Evolutionary conservation across 1,284 basidiomycete species (phyloP).

Genomic region (Retiboletus flavoniger): DNA sequence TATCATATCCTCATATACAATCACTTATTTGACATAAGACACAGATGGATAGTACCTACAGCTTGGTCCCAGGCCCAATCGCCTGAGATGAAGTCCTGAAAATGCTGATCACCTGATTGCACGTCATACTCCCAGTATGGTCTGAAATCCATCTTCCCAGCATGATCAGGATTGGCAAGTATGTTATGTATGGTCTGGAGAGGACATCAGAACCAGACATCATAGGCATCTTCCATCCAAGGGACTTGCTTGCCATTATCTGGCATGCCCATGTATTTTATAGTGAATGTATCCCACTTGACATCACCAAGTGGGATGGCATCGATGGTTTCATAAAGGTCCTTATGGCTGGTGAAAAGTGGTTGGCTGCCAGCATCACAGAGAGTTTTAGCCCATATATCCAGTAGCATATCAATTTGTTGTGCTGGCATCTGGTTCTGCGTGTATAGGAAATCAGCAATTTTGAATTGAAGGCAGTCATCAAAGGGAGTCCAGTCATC

Average conservation of each 20-base stretch:
- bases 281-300: not conserved
- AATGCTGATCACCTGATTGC: too few species aligned
- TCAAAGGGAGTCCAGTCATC: slow-evolving; percentile 11
- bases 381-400: slow-evolving; percentile 24
- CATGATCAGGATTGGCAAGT: too few species aligned
- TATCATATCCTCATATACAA: too few species aligned
- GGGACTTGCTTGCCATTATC: not conserved
- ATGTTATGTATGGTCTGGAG: not conserved
- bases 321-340: not conserved
- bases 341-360: not conserved
- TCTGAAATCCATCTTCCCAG: slow-evolving; percentile 28
- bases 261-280: not conserved
- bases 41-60: not conserved
- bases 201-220: too few species aligned
- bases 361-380: not conserved
- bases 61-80: slow-evolving; percentile 37
- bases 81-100: too few species aligned
- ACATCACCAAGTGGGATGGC: not conserved
- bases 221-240: not conserved
- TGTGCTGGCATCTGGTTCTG: slow-evolving; percentile 25
- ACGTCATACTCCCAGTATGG: slow-evolving; percentile 12
- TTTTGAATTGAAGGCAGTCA: slow-evolving; percentile 2
- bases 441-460: slow-evolving; percentile 18
- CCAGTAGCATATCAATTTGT: slow-evolving; percentile 27
- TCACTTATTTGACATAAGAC: too few species aligned